These are phyloP conservation scores for Ocimum tenuiflorum DNA, from an alignment of 257 asterid genomes.

Conservation along the genomic window DNA sequence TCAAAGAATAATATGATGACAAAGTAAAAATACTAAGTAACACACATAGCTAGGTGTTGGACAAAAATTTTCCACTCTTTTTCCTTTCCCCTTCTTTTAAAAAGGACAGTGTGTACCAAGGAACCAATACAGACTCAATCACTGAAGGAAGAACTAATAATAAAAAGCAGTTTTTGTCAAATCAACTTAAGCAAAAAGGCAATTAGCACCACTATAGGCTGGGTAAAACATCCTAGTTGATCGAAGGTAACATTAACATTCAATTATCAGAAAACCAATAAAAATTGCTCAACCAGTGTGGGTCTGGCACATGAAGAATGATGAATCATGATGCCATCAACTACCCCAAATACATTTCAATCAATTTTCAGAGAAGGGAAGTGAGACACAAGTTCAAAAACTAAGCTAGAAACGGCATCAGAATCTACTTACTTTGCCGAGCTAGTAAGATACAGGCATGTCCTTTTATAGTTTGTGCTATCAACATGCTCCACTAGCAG, in stretches of 20 bases:
- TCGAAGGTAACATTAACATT: background rate
- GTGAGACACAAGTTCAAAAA: background rate
- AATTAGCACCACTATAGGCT: background rate
- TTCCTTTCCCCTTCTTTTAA: too few relatives aligned
- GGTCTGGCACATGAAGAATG: background rate
- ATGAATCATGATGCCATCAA: background rate
- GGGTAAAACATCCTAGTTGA: background rate
- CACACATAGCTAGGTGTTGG: too few relatives aligned
- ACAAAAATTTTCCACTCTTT: too few relatives aligned
- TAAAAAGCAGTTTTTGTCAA: background rate
- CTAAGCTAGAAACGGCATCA: background rate
- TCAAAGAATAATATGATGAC: background rate
- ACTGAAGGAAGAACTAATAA: background rate
- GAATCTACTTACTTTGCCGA: slow-evolving; percentile 64
- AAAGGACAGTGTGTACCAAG: too few relatives aligned
- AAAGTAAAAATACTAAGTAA: too few relatives aligned
- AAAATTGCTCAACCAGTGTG: background rate
- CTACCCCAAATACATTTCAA: background rate
- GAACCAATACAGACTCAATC: background rate
- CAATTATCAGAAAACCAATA: background rate
- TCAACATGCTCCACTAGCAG: slow-evolving; percentile 67
- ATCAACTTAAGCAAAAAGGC: background rate
- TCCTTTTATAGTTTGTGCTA: slow-evolving; percentile 57
- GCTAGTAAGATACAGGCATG: slow-evolving; percentile 80
- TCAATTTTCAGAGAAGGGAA: background rate